Evolutionary conservation across 345 rosid species (phyloP).

Genomic region (Euphorbia tirucalli): DNA sequence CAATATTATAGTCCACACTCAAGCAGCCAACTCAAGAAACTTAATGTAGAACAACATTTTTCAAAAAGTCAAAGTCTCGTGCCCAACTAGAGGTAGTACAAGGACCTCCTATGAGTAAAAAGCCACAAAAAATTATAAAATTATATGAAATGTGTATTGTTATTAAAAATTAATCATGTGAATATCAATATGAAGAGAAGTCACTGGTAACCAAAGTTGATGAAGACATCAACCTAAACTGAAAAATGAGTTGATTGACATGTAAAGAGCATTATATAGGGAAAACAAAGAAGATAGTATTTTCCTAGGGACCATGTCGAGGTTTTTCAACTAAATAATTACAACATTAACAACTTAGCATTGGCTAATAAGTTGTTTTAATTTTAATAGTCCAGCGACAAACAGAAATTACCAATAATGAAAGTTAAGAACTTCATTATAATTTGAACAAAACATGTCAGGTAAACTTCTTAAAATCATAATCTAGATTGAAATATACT

Average conservation of each 20-base stretch:
- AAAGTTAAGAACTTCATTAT: not conserved
- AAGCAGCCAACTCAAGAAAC: too few relatives aligned
- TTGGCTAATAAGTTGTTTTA: too few relatives aligned
- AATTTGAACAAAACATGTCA: not conserved
- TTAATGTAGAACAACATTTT: too few relatives aligned
- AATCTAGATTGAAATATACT: not conserved
- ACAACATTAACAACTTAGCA: not conserved
- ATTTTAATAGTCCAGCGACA: not conserved
- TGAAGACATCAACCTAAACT: not conserved
- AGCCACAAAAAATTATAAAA: not conserved
- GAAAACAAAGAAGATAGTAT: not conserved
- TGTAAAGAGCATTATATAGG: not conserved
- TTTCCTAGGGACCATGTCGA: conserved; percentile 11
- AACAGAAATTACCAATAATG: conserved; percentile 1
- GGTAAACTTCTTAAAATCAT: conserved; percentile 10
- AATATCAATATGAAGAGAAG: not conserved
- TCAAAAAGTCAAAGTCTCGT: too few relatives aligned
- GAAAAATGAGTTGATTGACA: conserved; percentile 5
- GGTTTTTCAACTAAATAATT: not conserved
- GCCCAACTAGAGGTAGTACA: too few relatives aligned
- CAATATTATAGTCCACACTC: too few relatives aligned
- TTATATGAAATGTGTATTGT: not conserved
- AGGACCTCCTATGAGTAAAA: too few relatives aligned
- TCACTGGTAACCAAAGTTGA: conserved; percentile 1
- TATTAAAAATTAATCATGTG: not conserved